Percentiles rank a stretch among this genome's conserved stretches.
Conservation (phyloP, 257 asterid species). For the Verbascum thapsus region DNA sequence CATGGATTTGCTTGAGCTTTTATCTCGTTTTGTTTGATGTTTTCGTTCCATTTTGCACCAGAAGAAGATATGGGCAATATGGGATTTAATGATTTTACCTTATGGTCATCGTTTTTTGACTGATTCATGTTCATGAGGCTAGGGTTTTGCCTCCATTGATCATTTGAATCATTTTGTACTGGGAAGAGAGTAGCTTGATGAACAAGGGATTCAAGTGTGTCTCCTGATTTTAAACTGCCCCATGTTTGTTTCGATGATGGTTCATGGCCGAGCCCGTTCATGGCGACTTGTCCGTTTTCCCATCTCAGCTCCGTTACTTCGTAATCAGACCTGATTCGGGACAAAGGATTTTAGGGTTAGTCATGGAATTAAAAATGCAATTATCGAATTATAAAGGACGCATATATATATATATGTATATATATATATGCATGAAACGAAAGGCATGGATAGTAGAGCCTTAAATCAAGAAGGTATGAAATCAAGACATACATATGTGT, state of each 20-base stretch:
- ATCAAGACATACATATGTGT: no score
- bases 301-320: conserved; percentile 59
- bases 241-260: conserved; percentile 38
- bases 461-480: not conserved
- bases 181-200: conserved; percentile 46
- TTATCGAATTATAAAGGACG: no score
- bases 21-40: not conserved
- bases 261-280: conserved; percentile 45
- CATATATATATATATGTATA: not conserved
- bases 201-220: conserved; percentile 64
- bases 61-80: not conserved
- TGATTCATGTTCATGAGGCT: no score
- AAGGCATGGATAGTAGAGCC: not conserved
- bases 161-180: no score
- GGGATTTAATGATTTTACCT: no score
- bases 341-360: not conserved
- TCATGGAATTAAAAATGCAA: not conserved
- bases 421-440: not conserved
- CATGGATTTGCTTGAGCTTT: not conserved
- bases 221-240: conserved; percentile 22
- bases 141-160: no score
- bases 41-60: conserved; percentile 25
- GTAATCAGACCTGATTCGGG: conserved; percentile 38
- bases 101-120: no score
- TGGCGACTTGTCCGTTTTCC: conserved; percentile 57